phyloP scores from a whole-genome alignment of 768 basidiomycete genomes.

The Boletus subcaerulescens region DNA sequence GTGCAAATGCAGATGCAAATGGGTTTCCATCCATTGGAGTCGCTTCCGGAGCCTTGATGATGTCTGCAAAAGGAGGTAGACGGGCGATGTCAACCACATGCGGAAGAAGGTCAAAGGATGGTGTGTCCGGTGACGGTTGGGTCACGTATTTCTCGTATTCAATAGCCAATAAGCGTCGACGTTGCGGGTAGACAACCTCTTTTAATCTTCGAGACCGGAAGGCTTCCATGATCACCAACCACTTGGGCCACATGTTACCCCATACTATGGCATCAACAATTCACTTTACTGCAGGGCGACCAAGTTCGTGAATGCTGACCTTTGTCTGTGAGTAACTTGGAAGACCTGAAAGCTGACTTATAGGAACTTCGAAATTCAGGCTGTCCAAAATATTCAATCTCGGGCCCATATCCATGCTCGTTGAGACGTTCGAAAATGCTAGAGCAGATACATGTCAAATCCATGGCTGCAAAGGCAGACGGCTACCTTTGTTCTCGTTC shows the following conservation, averaged over 20 bases:
- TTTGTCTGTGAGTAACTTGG: slow-evolving; percentile 8
- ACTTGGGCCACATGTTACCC: slow-evolving; percentile 5
- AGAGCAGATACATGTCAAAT: neutral
- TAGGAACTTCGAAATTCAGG: neutral
- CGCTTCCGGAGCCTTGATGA: slow-evolving; percentile 4
- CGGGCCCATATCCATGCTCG: slow-evolving; percentile 1
- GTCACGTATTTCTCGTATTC: slow-evolving; percentile 14
- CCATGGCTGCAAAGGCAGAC: neutral
- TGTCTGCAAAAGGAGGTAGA: slow-evolving; percentile 9
- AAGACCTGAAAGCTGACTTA: neutral
- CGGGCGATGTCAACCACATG: slow-evolving; percentile 11
- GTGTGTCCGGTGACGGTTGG: neutral
- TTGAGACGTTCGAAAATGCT: slow-evolving; percentile 13
- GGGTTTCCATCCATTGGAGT: neutral
- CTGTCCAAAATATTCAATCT: neutral
- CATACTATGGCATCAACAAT: slow-evolving; percentile 2
- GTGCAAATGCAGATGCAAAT: slow-evolving; percentile 13
- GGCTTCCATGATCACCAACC: neutral
- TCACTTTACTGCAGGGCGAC: too few relatives aligned
- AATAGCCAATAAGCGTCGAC: neutral
- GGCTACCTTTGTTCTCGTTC: neutral
- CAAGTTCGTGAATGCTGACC: neutral
- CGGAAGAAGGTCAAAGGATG: slow-evolving; percentile 8
- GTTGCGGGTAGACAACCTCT: neutral
- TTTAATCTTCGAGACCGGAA: slow-evolving; percentile 6